Evolutionary conservation across 169 alveolate genomes (phyloP), one percentile per base, ranked within the genome.

Genomic region (Neospora caninum): DNA sequence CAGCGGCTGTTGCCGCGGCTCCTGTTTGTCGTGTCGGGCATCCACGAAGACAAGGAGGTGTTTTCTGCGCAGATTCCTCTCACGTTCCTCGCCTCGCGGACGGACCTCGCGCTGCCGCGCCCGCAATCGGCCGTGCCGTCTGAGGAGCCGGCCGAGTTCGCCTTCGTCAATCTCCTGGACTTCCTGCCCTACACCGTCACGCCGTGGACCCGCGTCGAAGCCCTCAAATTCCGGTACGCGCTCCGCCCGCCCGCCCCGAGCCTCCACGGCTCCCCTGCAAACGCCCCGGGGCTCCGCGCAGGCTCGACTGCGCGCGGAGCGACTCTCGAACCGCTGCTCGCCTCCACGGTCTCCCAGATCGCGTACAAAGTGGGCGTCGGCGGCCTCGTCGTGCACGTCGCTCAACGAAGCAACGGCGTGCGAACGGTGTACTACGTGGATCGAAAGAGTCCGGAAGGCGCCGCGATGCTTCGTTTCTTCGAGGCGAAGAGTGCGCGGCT

Each of bases 121-220:
- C 45, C 84, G 45, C 45, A 22, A n/a, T 1, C 45, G 18, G 39
- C 39, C 49, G n/a, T 10, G 84, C 84, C 39, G 84, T 43, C 20
- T 1, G 42, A 4, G 9, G 84, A 73, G 42, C 27, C 39, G 84
- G 84, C 9, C 4, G 80, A 31, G 42, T n/a, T 31, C 84, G 42
- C 43, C 27, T 73, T 73, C 84, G 84, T 73, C 31, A 73, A 73
- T n/a, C 43, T 73, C 27, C 84, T 73, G 84, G 84, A 73, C 43
- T 73, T 20, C 84, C 43, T 73, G 4, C 49, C 49, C 39, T 36
- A 0, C 39, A 31, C 84, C 16, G 73, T 1, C 31, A 34, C 84
- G 42, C 84, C 84, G 84, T 73, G 84, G 84, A 31, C 84, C 16
- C 84, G 84, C 84, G 84, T 73, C 43, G 84, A 73, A 6, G 0